Evolutionary conservation across 192 early-diverging fungal species (phyloP).

Genomic region (Dimargaris xerosporica): DNA sequence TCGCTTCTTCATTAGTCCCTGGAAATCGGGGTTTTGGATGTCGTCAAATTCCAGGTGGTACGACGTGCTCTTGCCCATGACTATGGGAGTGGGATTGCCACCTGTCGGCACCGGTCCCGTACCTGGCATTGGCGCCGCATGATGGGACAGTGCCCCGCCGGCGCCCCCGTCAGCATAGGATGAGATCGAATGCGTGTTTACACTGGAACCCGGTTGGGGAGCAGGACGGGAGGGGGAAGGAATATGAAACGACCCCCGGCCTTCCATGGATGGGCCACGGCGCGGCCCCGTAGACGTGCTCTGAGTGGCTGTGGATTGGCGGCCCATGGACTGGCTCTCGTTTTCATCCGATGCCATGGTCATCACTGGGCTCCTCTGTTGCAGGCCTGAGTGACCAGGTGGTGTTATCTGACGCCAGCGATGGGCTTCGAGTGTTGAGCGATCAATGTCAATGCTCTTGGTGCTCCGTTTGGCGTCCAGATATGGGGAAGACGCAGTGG

Average conservation of each 20-base stretch:
- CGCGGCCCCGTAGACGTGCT: too few species aligned
- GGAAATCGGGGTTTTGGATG: conserved; percentile 32
- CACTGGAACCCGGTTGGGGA: neutral
- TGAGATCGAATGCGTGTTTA: neutral
- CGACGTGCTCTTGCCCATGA: neutral
- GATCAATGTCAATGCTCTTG: conserved; percentile 7
- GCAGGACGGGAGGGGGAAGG: neutral
- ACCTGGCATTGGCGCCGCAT: too few species aligned
- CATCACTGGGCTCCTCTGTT: too few species aligned
- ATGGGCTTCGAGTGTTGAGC: neutral
- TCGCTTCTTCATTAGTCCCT: conserved; percentile 43
- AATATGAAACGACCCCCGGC: neutral
- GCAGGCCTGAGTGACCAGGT: too few species aligned
- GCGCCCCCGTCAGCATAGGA: too few species aligned
- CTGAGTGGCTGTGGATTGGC: too few species aligned
- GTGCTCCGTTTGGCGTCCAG: conserved; percentile 2
- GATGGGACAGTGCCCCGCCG: too few species aligned
- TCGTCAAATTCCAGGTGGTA: conserved; percentile 11
- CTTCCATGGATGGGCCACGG: neutral
- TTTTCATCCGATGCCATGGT: too few species aligned
- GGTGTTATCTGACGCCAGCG: too few species aligned
- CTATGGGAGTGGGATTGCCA: too few species aligned
- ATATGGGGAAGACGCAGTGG: neutral
- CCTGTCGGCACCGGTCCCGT: too few species aligned
- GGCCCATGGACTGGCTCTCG: too few species aligned